Evolutionary conservation across 257 asterid species (phyloP), one percentile per base, ranked within the genome.

Genomic region (Fraxinus anomala): DNA sequence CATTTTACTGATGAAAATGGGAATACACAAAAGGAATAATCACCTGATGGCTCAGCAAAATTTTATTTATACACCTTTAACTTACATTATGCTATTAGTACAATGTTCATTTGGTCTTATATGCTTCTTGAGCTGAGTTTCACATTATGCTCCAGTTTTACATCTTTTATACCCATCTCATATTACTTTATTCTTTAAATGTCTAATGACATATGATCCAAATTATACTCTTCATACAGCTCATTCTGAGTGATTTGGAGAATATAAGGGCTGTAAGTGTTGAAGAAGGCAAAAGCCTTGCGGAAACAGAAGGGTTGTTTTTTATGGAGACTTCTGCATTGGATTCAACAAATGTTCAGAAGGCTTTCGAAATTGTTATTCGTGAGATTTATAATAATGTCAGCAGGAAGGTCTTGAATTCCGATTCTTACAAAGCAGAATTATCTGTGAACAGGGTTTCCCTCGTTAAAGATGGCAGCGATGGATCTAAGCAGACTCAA

Each of bases 311-410:
- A 83, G 91, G 93, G 34, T 63, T 89, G 70, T 89, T 86, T 79
- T 89, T 89, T 84, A 89, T 89, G 93, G 93, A 89, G 79, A 89
- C 93, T 69, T 89, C 93, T 51, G 93, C 93, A 4, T 65, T 89
- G 67, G 91, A 89, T 73, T 84, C 93, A 4, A 87, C 88, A 23
- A 89, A 89, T 23, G 93, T 89, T 23, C 82, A 80, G 51, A 83
- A 85, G 81, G 91, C 91, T 59, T 87, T 89, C 28, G 91, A 89
- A 66, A 73, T 80, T 39, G 93, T 87, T 74, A 89, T 87, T 26
- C 91, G 83, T 4, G 93, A 89, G 85, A 89, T 89, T 26, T 89
- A 89, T 40, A 83, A 82, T 49, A 89, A 77, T 34, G 88, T 89
- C n/a, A 87, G 93, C 89, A 83, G 91, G 82, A 89, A 86, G 81